phyloP scores from a whole-genome alignment of 306 rosid species.

The Mimosa pudica region DNA sequence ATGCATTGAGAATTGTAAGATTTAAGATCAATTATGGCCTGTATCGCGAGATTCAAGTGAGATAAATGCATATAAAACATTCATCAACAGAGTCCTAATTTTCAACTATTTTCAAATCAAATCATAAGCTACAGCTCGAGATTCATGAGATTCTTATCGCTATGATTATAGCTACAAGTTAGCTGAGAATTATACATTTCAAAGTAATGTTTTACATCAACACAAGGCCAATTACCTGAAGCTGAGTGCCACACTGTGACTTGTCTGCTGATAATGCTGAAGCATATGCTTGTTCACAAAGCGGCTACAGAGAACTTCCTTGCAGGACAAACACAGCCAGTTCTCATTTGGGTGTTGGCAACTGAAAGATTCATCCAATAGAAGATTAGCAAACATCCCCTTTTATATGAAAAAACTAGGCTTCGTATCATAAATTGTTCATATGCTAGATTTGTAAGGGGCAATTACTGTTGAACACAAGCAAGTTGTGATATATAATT shows the following conservation, averaged over 20 bases:
- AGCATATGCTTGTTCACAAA: constrained; percentile 93
- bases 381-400: not conserved
- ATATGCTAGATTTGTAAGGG: not conserved
- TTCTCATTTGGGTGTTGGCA: constrained; percentile 79
- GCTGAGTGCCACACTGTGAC: constrained; percentile 72
- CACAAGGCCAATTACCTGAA: constrained; percentile 53
- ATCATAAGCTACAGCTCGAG: too few species aligned
- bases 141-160: too few species aligned
- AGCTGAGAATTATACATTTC: not conserved
- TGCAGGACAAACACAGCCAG: constrained; percentile 81
- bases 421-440: not conserved
- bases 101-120: too few species aligned
- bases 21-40: too few species aligned
- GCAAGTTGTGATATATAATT: not conserved
- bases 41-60: too few species aligned
- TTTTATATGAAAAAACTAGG: not conserved
- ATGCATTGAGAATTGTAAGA: too few species aligned
- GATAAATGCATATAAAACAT: too few species aligned
- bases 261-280: constrained; percentile 48
- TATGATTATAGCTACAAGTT: not conserved
- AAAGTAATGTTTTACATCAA: not conserved
- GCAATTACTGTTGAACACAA: not conserved
- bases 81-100: too few species aligned
- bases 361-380: constrained; percentile 33
- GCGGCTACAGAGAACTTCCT: constrained; percentile 79